Conservation (phyloP, 2,329 filamentous ascomycete species). For the Sordariomycetes sp. region DNA sequence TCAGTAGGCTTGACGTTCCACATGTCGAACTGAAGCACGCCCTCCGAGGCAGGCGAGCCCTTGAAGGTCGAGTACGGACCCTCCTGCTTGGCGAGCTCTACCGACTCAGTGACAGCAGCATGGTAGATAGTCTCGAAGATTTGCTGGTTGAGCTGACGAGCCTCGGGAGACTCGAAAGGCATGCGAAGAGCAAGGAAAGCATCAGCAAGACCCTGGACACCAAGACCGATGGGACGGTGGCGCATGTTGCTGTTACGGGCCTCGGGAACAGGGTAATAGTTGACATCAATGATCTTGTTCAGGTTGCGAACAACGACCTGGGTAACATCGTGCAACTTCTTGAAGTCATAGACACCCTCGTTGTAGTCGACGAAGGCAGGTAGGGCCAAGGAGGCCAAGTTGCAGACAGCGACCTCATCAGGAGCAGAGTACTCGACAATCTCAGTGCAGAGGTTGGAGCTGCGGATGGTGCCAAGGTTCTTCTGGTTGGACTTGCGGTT, state of each 20-base stretch:
- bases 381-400: conserved; percentile 87
- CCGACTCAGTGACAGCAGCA: conserved; percentile 81
- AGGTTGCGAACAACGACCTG: conserved; percentile 90
- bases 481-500: conserved; percentile 99
- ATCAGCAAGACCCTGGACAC: conserved; percentile 96
- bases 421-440: conserved; percentile 96
- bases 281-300: conserved; percentile 97
- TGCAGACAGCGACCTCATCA: conserved; percentile 98
- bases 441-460: conserved; percentile 97
- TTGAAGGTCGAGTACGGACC: conserved; percentile 86
- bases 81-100: conserved; percentile 72
- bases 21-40: conserved; percentile 97
- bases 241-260: conserved; percentile 95
- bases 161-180: conserved; percentile 94
- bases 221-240: conserved; percentile 89
- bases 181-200: conserved; percentile 94
- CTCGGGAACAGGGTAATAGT: conserved; percentile 95
- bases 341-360: conserved; percentile 82
- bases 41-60: conserved; percentile 88
- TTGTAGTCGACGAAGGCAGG: conserved; percentile 85
- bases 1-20: conserved; percentile 91
- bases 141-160: conserved; percentile 88
- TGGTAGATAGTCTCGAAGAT: conserved; percentile 99
- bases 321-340: conserved; percentile 90
- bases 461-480: conserved; percentile 96